Base-by-base conservation (phyloP, 495 filamentous ascomycete genomes). In the Daldinia decipiens region DNA sequence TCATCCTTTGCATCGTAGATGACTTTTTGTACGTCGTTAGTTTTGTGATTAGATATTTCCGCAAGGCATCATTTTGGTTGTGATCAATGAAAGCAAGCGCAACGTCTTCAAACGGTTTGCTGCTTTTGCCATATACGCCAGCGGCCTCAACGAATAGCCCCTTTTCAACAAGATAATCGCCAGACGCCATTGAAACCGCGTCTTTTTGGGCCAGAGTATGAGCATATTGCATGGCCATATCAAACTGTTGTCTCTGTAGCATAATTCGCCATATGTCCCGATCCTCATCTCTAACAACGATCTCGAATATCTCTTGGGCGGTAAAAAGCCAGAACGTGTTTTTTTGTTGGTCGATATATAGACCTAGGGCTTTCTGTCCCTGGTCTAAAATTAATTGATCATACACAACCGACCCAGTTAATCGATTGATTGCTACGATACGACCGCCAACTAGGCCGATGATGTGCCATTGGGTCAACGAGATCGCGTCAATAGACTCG, bases 301-400 rank as follows among this genome's bases (percentile, higher is more conserved):
- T 91, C 81, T 99, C 96, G 72, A 91, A 97, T 56, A 99, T 97
- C 66, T 95, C 93, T 62, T 91, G 83, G 5, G 86, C 83, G 1
- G 96, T 98, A 75, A 98, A 97, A 17, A 98, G 86, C 95, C 95
- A 99, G 75, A 92, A 98, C 0, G 95, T 99, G 66, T 93, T 94
- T 82, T 98, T 96, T 71, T 93, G 93, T 32, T 90, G 84, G 78
- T 99, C 95, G 5, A 93, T 89, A 71, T 92, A 88, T 19, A 99
- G 86, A 27, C 92, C 93, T 38, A 98, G 79, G 8, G 89, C 89
- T 66, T 84, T 88, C 61, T 96, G 92, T 5, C 90, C 90, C 24
- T 87, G 87, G 62, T 96, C 91, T n/a, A 98, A 83, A 5, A 98
- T 89, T 15, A 87, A 79, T 76, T 98, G 93, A 76, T 97, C 91